Evolutionary conservation across 371 early-diverging fungal genomes (phyloP).

Genomic region (Lichtheimia corymbifera): DNA sequence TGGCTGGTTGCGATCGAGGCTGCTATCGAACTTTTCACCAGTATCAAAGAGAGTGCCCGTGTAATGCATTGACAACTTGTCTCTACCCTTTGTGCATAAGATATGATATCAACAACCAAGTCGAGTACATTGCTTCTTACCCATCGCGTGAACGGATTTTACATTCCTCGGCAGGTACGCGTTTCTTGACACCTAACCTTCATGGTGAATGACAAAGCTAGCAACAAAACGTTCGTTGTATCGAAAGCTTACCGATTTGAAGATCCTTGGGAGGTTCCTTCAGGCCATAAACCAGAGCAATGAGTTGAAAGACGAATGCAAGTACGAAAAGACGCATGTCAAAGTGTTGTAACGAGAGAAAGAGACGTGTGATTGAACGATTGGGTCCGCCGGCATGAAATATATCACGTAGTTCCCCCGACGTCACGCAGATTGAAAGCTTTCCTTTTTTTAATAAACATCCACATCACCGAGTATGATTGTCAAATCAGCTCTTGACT

Average conservation of each 20-base stretch:
- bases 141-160: conserved; percentile 46
- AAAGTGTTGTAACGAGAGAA: too few relatives aligned
- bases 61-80: conserved; percentile 80
- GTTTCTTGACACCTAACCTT: conserved; percentile 49
- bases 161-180: conserved; percentile 49
- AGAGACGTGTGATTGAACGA: too few relatives aligned
- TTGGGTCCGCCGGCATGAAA: too few relatives aligned
- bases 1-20: conserved; percentile 66
- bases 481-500: too few relatives aligned
- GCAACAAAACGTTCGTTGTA: neutral
- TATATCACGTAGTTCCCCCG: too few relatives aligned
- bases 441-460: too few relatives aligned
- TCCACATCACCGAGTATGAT: too few relatives aligned
- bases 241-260: conserved; percentile 55
- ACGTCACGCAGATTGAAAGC: too few relatives aligned
- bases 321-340: conserved; percentile 4
- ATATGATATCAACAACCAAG: neutral
- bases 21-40: conserved; percentile 80
- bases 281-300: conserved; percentile 28
- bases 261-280: conserved; percentile 55
- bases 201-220: too few relatives aligned
- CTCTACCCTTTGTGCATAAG: conserved; percentile 15
- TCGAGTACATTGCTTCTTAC: conserved; percentile 21
- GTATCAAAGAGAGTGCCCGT: conserved; percentile 71
- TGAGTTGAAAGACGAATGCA: neutral